Evolutionary conservation across 371 early-diverging fungal species (phyloP).

Genomic region (Rhizopus arrhizus): DNA sequence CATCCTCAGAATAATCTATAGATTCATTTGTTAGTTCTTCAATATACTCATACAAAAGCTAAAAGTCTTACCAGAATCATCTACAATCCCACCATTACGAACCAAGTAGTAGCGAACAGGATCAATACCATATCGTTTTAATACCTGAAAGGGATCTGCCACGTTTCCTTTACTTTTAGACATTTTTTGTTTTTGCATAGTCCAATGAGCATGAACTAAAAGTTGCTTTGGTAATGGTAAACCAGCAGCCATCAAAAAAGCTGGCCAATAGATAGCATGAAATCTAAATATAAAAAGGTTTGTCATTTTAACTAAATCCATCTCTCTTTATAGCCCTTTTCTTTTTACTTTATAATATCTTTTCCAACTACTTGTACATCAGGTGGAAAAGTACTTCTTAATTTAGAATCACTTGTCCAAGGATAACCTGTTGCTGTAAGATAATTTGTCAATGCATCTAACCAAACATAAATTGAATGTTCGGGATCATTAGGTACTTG

Average conservation of each 20-base stretch:
- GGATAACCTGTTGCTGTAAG: constrained; percentile 87
- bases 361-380: constrained; percentile 90
- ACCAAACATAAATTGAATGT: constrained; percentile 96
- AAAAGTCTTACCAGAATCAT: constrained; percentile 66
- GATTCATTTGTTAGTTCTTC: no score
- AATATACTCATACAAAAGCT: no score
- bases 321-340: not conserved
- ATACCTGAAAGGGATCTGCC: constrained; percentile 76
- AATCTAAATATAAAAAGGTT: constrained; percentile 54
- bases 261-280: constrained; percentile 96
- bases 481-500: constrained; percentile 86
- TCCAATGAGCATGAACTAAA: constrained; percentile 94
- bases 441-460: constrained; percentile 95
- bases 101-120: constrained; percentile 89
- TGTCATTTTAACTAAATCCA: not conserved
- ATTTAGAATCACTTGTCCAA: constrained; percentile 39
- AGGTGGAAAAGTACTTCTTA: constrained; percentile 70
- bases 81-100: constrained; percentile 86
- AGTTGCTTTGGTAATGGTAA: constrained; percentile 79
- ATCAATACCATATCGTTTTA: constrained; percentile 81
- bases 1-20: constrained; percentile 72
- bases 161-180: constrained; percentile 93
- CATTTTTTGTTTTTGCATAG: constrained; percentile 87
- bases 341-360: constrained; percentile 81
- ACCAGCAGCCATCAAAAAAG: constrained; percentile 87